These are phyloP conservation scores for Leccinellum luteum DNA, from an alignment of 768 basidiomycete genomes.

Conservation along the genomic window DNA sequence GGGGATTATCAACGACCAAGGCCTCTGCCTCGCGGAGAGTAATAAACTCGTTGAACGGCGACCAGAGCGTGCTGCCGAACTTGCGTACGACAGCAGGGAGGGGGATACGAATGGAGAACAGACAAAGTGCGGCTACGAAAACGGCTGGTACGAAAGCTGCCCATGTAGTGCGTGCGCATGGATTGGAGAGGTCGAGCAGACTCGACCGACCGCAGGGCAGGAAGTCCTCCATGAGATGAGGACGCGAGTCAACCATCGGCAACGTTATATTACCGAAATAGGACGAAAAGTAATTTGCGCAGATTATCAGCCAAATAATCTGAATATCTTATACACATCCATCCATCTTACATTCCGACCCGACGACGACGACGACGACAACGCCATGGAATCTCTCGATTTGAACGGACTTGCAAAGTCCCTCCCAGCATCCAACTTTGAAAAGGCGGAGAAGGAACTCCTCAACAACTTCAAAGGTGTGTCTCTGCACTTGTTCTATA, in stretches of 20 bases:
- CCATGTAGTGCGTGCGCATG: conserved; percentile 54
- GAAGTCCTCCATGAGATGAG: conserved; percentile 7
- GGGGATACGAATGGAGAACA: conserved; percentile 33
- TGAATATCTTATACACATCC: neutral
- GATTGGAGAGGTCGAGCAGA: conserved; percentile 38
- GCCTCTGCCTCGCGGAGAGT: conserved; percentile 58
- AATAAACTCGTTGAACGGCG: conserved; percentile 40
- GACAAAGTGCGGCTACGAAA: conserved; percentile 43
- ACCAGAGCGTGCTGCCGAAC: conserved; percentile 16
- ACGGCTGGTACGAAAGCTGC: conserved; percentile 46
- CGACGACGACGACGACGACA: conserved; percentile 9
- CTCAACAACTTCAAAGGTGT: conserved; percentile 80
- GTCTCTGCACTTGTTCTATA: neutral
- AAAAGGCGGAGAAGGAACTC: conserved; percentile 79
- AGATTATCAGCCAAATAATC: neutral
- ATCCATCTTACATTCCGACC: neutral
- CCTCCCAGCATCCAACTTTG: conserved; percentile 62
- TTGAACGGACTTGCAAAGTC: conserved; percentile 77
- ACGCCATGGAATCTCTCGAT: conserved; percentile 69
- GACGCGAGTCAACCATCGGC: too few relatives aligned
- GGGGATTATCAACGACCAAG: conserved; percentile 25
- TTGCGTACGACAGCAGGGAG: conserved; percentile 23
- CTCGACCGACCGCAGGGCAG: conserved; percentile 13
- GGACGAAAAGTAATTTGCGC: conserved; percentile 2
- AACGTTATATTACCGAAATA: neutral